Percentiles rank a stretch among this genome's conserved stretches.
Conservation (phyloP, 768 basidiomycete species). For the Trametes elegans region DNA sequence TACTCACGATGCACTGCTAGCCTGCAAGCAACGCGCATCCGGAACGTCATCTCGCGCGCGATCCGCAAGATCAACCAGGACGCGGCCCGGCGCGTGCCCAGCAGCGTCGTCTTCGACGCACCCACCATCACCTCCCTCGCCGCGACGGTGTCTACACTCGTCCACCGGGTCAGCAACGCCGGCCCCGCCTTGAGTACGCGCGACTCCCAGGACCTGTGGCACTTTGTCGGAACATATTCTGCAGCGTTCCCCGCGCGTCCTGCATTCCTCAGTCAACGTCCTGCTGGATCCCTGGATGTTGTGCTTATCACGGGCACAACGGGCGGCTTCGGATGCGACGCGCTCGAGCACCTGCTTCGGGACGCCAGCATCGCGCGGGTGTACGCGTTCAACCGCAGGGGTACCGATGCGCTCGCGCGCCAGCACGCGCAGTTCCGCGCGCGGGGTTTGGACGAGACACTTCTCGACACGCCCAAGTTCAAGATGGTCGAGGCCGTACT, state of each 20-base stretch:
- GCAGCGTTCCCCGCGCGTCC: slow-evolving; percentile 5
- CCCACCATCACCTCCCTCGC: slow-evolving; percentile 37
- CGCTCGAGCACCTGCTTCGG: slow-evolving; percentile 26
- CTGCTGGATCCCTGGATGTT: slow-evolving; percentile 16
- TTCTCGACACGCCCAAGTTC: slow-evolving; percentile 33
- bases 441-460: slow-evolving; percentile 31
- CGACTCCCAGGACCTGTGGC: slow-evolving; percentile 2
- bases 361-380: slow-evolving; percentile 22
- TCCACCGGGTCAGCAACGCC: not conserved
- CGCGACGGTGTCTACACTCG: slow-evolving; percentile 10
- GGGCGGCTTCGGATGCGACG: slow-evolving; percentile 31
- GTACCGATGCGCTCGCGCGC: slow-evolving; percentile 17
- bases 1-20: slow-evolving; percentile 8
- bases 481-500: slow-evolving; percentile 34
- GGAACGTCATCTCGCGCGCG: slow-evolving; percentile 31
- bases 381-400: slow-evolving; percentile 28
- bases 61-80: slow-evolving; percentile 24
- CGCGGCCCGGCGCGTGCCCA: slow-evolving; percentile 24
- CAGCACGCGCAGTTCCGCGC: slow-evolving; percentile 30
- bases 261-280: not conserved
- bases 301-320: slow-evolving; percentile 36
- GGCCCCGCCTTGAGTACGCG: slow-evolving; percentile 11
- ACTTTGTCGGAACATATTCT: slow-evolving; percentile 8
- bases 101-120: slow-evolving; percentile 36
- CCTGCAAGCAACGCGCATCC: slow-evolving; percentile 34